phyloP scores from a whole-genome alignment of 257 asterid genomes.

The Sherardia arvensis region DNA sequence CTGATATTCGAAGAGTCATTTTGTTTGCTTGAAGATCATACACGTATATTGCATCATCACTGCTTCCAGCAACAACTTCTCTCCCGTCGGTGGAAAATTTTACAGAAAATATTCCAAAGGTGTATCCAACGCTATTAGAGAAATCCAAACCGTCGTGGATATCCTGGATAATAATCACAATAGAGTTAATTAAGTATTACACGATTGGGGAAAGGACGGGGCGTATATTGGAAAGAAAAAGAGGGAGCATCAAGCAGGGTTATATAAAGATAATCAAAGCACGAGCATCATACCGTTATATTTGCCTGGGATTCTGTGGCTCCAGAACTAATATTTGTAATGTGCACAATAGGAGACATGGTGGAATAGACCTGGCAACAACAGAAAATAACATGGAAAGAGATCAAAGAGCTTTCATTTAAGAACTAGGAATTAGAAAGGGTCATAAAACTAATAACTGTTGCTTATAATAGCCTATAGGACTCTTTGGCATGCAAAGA shows the following conservation, averaged over 20 bases:
- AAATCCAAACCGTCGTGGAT: constrained; percentile 74
- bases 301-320: constrained; percentile 63
- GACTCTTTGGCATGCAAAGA: neutral
- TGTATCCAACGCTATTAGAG: constrained; percentile 36
- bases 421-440: neutral
- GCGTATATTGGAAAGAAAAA: neutral
- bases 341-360: constrained; percentile 65
- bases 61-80: constrained; percentile 85
- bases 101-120: constrained; percentile 78
- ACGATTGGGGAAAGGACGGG: neutral
- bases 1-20: constrained; percentile 59
- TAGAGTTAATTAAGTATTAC: neutral
- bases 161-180: constrained; percentile 40
- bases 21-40: constrained; percentile 76
- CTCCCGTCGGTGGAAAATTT: constrained; percentile 82
- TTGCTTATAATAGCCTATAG: neutral
- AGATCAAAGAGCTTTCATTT: neutral
- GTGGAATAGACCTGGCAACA: constrained; percentile 77
- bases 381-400: neutral
- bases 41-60: constrained; percentile 67
- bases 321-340: constrained; percentile 57
- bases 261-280: neutral
- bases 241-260: neutral
- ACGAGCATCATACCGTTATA: constrained; percentile 43
- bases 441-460: no score